Evolutionary conservation across 805 yeast species (phyloP).

Genomic region (Cyberlindnera americana): DNA sequence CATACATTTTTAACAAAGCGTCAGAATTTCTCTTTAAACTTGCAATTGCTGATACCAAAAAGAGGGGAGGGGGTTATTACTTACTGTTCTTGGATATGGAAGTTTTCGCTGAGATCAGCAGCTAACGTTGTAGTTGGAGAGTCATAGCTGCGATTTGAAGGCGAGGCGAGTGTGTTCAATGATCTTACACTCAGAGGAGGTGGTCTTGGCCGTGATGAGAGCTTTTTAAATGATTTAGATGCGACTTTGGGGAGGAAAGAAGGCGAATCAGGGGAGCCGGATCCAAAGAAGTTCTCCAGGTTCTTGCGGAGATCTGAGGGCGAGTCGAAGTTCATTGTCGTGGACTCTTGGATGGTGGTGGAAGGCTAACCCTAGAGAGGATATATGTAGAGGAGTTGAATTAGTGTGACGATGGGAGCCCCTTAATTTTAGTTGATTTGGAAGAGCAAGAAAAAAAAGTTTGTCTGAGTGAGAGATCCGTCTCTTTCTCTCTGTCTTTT

Average conservation of each 20-base stretch:
- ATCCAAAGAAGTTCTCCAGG: conserved; percentile 22
- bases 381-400: not conserved
- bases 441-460: conserved; percentile 1
- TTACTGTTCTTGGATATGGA: conserved; percentile 30
- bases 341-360: too few species aligned
- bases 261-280: conserved; percentile 27
- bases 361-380: too few species aligned
- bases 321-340: conserved; percentile 22
- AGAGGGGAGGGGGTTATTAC: conserved; percentile 7
- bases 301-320: conserved; percentile 23
- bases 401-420: not conserved
- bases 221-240: conserved; percentile 13
- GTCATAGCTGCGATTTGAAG: conserved; percentile 21
- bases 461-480: too few species aligned
- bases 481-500: not conserved
- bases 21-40: not conserved
- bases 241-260: conserved; percentile 22
- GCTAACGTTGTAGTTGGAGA: conserved; percentile 38
- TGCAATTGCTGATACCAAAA: too few species aligned
- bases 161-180: conserved; percentile 15
- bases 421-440: too few species aligned
- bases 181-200: conserved; percentile 10
- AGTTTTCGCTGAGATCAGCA: conserved; percentile 36
- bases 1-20: too few species aligned
- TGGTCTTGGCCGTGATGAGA: conserved; percentile 24